Evolutionary conservation across 495 filamentous ascomycete species (phyloP), one percentile per base, ranked within the genome.

Genomic region (Aspergillus avenaceus): DNA sequence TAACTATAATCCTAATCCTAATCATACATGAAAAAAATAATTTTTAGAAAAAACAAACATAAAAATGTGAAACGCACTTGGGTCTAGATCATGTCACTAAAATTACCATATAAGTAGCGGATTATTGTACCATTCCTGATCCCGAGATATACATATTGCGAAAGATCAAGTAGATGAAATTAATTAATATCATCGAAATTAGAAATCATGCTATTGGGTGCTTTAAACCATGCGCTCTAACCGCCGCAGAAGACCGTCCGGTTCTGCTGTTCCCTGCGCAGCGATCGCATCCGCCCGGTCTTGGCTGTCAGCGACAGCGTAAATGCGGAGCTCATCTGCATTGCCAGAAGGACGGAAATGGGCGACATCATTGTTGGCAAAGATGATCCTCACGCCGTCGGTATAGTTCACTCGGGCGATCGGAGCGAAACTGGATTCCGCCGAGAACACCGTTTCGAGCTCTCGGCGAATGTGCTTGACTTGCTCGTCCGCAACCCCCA

Each of bases 261-360:
- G 59, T 24, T 64, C 58, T 24, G 41, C 36, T 23, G 59, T 55
- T 0, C 55, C 61, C 31, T 49, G 53, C 4, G 23, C 16, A n/a
- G 41, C 46, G 41, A 64, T 64, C 0, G 44, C 50, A 40, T 64
- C 61, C 1, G 55, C 59, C 18, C 61, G 61, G 19, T 50, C 58
- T 51, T 62, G 58, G 7, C 8, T 42, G 50, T 61, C 46, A n/a
- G 50, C 46, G 9, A 64, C 59, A 19, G 61, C 43, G 24, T 64
- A 64, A 7, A 64, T 64, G 8, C 61, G 61, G 8, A 64, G 55
- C 34, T 64, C 61, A 36, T 64, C 61, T 12, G 61, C 61, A 23
- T 61, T 64, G 8, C 61, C 61, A 1, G 61, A 64, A 3, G 61
- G 61, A 5, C 61, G 58, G n/a, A 64, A 52, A 22, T 64, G 61